Evolutionary conservation across 345 rosid genomes (phyloP).

Genomic region (Capsella bursapastoris): DNA sequence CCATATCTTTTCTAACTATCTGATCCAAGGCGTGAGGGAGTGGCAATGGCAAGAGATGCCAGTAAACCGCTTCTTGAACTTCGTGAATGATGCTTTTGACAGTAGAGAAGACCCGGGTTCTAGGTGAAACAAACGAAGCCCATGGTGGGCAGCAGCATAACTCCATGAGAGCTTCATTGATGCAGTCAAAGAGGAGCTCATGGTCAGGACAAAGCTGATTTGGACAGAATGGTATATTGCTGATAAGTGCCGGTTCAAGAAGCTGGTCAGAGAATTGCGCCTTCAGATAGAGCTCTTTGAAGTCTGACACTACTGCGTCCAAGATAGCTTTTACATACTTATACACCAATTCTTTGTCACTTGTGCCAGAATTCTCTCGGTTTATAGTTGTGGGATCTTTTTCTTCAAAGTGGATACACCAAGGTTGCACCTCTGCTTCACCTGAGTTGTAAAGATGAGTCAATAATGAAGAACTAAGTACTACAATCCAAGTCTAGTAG

Average conservation of each 20-base stretch:
- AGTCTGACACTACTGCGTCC: slow-evolving; percentile 56
- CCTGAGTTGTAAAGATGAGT: slow-evolving; percentile 51
- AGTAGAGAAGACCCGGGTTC: slow-evolving; percentile 55
- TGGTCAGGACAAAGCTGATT: slow-evolving; percentile 62
- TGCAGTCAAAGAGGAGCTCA: slow-evolving; percentile 77
- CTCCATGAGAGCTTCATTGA: slow-evolving; percentile 80
- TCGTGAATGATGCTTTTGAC: slow-evolving; percentile 54
- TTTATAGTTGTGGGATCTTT: slow-evolving; percentile 33
- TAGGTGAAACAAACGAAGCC: slow-evolving; percentile 56
- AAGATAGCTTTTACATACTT: slow-evolving; percentile 63
- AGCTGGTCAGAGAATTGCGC: slow-evolving; percentile 70
- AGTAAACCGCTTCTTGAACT: slow-evolving; percentile 69
- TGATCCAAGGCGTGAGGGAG: slow-evolving; percentile 76
- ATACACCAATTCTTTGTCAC: slow-evolving; percentile 55
- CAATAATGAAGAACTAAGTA: slow-evolving; percentile 16
- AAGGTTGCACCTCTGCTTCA: slow-evolving; percentile 59
- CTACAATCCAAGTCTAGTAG: slow-evolving; percentile 20
- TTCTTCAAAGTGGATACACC: slow-evolving; percentile 74
- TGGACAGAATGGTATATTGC: slow-evolving; percentile 62
- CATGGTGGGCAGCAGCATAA: slow-evolving; percentile 64
- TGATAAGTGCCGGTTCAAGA: slow-evolving; percentile 63
- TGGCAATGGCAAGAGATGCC: slow-evolving; percentile 74
- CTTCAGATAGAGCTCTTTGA: slow-evolving; percentile 73
- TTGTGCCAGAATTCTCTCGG: slow-evolving; percentile 42
- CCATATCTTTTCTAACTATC: slow-evolving; percentile 79